Conservation (phyloP, 73 alveolate species). For the Uronychia setigera region DNA sequence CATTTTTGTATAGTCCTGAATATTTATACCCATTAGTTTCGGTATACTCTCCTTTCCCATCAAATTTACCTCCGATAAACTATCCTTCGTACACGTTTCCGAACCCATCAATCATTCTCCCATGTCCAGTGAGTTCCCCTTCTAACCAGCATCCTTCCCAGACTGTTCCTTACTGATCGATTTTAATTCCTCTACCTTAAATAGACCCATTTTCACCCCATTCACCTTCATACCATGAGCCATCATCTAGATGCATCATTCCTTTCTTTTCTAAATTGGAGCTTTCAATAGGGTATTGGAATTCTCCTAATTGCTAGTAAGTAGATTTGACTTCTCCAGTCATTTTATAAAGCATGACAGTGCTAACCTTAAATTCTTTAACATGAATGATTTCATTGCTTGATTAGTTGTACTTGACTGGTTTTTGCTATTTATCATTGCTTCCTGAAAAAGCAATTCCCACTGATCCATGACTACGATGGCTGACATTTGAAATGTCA, state of each 20-base stretch:
- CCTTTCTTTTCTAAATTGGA: too few species aligned
- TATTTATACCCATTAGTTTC: constrained; percentile 72
- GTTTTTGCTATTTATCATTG: too few species aligned
- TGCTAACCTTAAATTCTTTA: too few species aligned
- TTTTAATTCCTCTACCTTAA: constrained; percentile 77
- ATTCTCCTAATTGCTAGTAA: too few species aligned
- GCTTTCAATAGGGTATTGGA: too few species aligned
- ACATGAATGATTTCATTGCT: too few species aligned
- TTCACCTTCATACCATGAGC: constrained; percentile 58
- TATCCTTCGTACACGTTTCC: constrained; percentile 83
- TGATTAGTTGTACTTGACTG: too few species aligned
- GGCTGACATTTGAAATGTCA: too few species aligned
- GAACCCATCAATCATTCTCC: constrained; percentile 65
- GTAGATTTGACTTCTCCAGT: too few species aligned
- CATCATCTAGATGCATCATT: constrained; percentile 59
- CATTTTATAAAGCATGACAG: too few species aligned
- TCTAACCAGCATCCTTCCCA: constrained; percentile 89
- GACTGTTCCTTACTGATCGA: constrained; percentile 84
- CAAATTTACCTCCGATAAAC: constrained; percentile 61
- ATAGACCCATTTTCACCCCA: constrained; percentile 66
- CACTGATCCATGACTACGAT: too few species aligned
- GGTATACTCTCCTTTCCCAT: constrained; percentile 62
- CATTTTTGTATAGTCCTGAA: constrained; percentile 77
- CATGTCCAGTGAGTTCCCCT: constrained; percentile 84
- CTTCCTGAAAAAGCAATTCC: too few species aligned